A percentile compares a stretch with the other conserved stretches of the same genome.
Conservation (phyloP, 1,284 basidiomycete species). For the Grifola frondosa region DNA sequence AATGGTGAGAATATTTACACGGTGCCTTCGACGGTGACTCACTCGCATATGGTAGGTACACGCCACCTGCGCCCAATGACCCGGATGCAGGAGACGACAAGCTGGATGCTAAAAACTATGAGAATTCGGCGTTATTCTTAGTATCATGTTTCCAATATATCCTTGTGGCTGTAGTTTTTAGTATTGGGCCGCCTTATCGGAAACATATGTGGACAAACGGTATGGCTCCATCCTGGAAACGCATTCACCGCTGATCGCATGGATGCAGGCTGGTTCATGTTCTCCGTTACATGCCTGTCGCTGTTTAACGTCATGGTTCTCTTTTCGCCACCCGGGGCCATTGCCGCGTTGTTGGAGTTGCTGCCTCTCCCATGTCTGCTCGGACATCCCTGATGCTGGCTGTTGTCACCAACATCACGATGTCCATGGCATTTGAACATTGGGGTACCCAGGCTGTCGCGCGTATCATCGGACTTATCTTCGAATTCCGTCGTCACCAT, state of each 20-base stretch:
- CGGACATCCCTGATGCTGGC: slow-evolving; percentile 69
- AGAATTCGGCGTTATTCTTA: slow-evolving; percentile 92
- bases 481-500: slow-evolving; percentile 45
- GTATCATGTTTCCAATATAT: slow-evolving; percentile 99
- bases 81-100: slow-evolving; percentile 68
- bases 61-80: slow-evolving; percentile 50
- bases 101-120: slow-evolving; percentile 88
- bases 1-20: slow-evolving; percentile 57
- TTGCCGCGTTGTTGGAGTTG: slow-evolving; percentile 75
- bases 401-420: slow-evolving; percentile 72
- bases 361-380: slow-evolving; percentile 75
- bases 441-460: slow-evolving; percentile 71
- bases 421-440: slow-evolving; percentile 80
- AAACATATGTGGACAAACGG: slow-evolving; percentile 95
- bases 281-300: slow-evolving; percentile 65
- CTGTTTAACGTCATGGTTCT: slow-evolving; percentile 77
- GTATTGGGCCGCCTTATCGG: slow-evolving; percentile 95
- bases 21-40: background rate
- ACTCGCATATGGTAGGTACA: too few relatives aligned
- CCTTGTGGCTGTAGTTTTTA: slow-evolving; percentile 94
- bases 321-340: slow-evolving; percentile 61
- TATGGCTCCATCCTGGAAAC: slow-evolving; percentile 36
- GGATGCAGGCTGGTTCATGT: slow-evolving; percentile 71
- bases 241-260: background rate
- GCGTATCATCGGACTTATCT: slow-evolving; percentile 48